Conservation (phyloP, 345 rosid genomes). For the Nasturtium officinale region DNA sequence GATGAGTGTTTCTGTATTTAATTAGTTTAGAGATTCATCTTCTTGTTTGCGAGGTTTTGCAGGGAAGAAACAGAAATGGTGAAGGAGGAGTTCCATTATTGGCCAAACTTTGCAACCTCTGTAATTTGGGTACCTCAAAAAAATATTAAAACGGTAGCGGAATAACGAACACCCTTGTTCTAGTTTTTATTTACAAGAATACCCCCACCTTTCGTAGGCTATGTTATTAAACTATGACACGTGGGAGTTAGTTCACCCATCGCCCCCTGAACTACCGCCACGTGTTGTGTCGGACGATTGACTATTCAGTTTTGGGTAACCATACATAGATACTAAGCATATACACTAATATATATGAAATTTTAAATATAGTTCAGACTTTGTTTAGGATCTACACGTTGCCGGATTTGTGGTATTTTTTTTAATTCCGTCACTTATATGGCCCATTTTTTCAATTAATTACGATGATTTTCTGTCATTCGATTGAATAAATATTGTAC, state of each 20-base stretch:
- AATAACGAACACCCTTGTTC: no score
- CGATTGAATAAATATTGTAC: no score
- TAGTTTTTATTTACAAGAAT: not conserved
- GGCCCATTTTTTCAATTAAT: no score
- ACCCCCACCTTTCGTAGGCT: not conserved
- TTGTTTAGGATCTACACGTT: no score
- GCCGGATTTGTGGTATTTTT: no score
- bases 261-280: not conserved
- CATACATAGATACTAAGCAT: not conserved
- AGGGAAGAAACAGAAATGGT: conserved; percentile 18
- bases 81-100: conserved; percentile 20
- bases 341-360: no score
- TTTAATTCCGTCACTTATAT: no score
- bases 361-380: no score
- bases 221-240: not conserved
- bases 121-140: conserved; percentile 23
- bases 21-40: not conserved
- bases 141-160: no score
- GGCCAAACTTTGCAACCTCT: conserved; percentile 10
- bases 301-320: not conserved
- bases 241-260: conserved; percentile 8
- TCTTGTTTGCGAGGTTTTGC: conserved; percentile 14
- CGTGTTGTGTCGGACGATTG: no score
- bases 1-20: not conserved
- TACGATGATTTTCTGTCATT: no score